Percentiles rank a stretch among this genome's conserved stretches.
Evolutionary conservation across 2,329 filamentous ascomycete species (phyloP).

Genomic region (Magnaporthiopsis incrustans): DNA sequence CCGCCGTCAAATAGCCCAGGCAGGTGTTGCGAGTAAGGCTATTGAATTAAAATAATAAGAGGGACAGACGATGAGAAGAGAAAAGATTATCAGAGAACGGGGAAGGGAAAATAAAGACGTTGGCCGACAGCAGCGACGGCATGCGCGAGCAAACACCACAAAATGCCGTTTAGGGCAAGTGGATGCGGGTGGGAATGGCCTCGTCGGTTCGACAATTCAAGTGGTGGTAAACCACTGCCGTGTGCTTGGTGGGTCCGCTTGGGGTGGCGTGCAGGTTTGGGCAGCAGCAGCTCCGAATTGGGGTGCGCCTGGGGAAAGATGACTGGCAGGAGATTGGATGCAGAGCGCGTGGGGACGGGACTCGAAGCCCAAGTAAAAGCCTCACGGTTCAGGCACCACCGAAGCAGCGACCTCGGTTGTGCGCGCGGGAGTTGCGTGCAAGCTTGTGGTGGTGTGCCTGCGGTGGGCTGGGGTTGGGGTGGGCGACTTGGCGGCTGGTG

Average conservation of each 20-base stretch:
- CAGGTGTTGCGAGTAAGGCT: neutral
- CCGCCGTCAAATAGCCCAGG: neutral
- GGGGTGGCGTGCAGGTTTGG: neutral
- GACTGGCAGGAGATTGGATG: neutral
- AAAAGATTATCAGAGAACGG: neutral
- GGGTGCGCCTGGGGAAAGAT: neutral
- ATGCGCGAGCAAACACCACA: neutral
- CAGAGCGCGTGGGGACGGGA: neutral
- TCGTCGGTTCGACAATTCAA: conserved; percentile 7
- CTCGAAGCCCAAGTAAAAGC: neutral
- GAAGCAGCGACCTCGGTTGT: neutral
- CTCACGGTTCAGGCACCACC: neutral
- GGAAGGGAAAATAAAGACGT: neutral
- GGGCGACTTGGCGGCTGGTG: conserved; percentile 4
- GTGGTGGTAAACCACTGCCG: neutral
- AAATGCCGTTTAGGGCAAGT: neutral
- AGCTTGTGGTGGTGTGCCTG: neutral
- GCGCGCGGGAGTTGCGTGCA: neutral
- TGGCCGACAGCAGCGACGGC: neutral
- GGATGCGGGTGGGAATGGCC: neutral
- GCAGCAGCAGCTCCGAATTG: neutral
- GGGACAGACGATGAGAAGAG: neutral
- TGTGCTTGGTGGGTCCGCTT: neutral
- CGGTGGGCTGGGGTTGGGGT: neutral
- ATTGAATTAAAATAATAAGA: neutral